These are phyloP conservation scores for Blastocladiella emersonii DNA, from an alignment of 371 early-diverging fungal genomes.

Conservation along the genomic window DNA sequence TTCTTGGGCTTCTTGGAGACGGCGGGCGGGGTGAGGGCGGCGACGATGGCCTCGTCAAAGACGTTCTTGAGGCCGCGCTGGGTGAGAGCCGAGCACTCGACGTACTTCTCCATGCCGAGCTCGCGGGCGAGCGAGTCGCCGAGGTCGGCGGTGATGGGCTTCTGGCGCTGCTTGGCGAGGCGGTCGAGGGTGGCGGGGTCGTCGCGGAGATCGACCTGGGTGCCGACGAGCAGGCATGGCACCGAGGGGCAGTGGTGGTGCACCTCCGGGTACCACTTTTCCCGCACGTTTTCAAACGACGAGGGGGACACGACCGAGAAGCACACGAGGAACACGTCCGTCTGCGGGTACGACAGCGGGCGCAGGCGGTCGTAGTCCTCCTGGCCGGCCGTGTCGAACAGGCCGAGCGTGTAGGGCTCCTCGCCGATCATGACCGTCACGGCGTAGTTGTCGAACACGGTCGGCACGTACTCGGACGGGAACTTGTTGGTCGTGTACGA, in stretches of 20 bases:
- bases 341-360: constrained; percentile 88
- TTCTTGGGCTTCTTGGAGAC: constrained; percentile 42
- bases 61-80: constrained; percentile 94
- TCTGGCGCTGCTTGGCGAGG: constrained; percentile 64
- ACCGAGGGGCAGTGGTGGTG: constrained; percentile 95
- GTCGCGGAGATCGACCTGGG: constrained; percentile 89
- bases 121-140: constrained; percentile 79
- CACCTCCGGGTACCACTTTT: constrained; percentile 80
- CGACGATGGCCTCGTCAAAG: constrained; percentile 96
- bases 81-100: constrained; percentile 94
- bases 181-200: constrained; percentile 68
- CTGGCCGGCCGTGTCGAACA: constrained; percentile 95
- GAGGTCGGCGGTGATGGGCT: constrained; percentile 62
- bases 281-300: constrained; percentile 80
- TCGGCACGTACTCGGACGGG: constrained; percentile 96
- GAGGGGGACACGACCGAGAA: constrained; percentile 91
- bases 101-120: constrained; percentile 87
- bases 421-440: constrained; percentile 97
- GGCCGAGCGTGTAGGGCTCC: constrained; percentile 76
- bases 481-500: constrained; percentile 98
- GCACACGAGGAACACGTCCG: constrained; percentile 89
- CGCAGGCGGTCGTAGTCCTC: constrained; percentile 97
- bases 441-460: constrained; percentile 98
- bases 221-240: constrained; percentile 91
- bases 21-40: constrained; percentile 87